Percentiles rank a stretch among this genome's conserved stretches.
Evolutionary conservation across 345 rosid genomes (phyloP).

Genomic region (Trapa bicornis): DNA sequence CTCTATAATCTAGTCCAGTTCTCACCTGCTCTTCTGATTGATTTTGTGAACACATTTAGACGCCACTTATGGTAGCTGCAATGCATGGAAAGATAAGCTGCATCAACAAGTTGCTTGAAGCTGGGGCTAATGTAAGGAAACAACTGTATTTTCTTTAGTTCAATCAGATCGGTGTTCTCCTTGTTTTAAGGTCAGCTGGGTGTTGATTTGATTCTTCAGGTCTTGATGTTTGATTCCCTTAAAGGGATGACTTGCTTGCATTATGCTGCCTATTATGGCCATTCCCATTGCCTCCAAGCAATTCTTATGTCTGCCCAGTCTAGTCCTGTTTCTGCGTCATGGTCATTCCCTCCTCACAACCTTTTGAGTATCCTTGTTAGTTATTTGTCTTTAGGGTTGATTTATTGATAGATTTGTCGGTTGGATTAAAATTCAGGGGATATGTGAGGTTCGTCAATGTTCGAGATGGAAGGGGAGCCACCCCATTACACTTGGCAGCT

Average conservation of each 20-base stretch:
- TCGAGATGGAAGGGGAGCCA: slow-evolving; percentile 86
- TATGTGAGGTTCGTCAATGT: slow-evolving; percentile 82
- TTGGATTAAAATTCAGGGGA: slow-evolving; percentile 43
- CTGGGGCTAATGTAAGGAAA: slow-evolving; percentile 82
- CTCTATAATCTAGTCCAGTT: neutral
- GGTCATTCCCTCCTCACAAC: slow-evolving; percentile 24
- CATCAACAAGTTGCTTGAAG: slow-evolving; percentile 67
- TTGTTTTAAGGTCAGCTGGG: slow-evolving; percentile 3
- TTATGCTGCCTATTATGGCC: slow-evolving; percentile 88
- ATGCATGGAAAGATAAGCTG: slow-evolving; percentile 83
- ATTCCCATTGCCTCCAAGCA: slow-evolving; percentile 64
- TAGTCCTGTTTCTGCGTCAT: slow-evolving; percentile 70
- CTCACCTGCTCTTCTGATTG: neutral
- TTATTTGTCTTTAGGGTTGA: neutral
- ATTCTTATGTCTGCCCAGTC: slow-evolving; percentile 74
- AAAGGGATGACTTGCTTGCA: slow-evolving; percentile 88
- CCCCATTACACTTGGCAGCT: slow-evolving; percentile 94
- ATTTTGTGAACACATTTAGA: slow-evolving; percentile 25
- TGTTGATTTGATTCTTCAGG: slow-evolving; percentile 28
- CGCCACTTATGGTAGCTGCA: slow-evolving; percentile 97
- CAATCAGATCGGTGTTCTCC: neutral
- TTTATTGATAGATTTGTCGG: neutral
- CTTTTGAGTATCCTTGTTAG: neutral
- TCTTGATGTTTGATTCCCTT: slow-evolving; percentile 80
- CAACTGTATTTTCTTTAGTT: neutral